Evolutionary conservation across 2,329 filamentous ascomycete species (phyloP).

Genomic region (Coniochaeta ligniaria): DNA sequence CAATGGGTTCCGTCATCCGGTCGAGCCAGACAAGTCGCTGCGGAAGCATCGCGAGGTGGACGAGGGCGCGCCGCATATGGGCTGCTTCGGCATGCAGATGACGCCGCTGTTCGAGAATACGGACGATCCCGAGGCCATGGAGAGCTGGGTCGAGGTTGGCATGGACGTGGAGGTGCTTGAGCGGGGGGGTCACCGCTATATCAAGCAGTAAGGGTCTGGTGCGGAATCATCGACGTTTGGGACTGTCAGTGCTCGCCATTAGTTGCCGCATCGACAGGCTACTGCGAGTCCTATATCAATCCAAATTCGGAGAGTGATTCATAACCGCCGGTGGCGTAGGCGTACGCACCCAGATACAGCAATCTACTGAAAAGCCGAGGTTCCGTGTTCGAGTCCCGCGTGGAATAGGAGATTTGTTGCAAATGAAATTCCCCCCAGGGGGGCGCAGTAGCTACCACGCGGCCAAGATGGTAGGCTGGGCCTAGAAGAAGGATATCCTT

Average conservation of each 20-base stretch:
- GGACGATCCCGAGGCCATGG: conserved; percentile 18
- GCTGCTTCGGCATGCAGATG: conserved; percentile 61
- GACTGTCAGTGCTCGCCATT: too few species aligned
- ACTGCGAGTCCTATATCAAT: background rate
- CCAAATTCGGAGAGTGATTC: background rate
- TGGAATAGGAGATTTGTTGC: background rate
- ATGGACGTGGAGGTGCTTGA: conserved; percentile 46
- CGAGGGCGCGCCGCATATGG: conserved; percentile 44
- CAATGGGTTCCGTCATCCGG: conserved; percentile 46
- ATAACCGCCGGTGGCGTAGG: background rate
- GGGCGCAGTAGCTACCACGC: background rate
- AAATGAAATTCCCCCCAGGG: background rate
- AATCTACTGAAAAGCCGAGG: background rate
- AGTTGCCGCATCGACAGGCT: background rate
- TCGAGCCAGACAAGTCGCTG: conserved; percentile 52
- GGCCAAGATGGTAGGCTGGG: background rate
- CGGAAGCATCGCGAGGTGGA: conserved; percentile 54
- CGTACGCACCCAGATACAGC: background rate
- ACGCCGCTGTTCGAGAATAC: conserved; percentile 43
- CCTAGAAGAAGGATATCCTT: background rate
- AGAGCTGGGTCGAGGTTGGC: conserved; percentile 45
- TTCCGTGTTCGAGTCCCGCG: background rate
- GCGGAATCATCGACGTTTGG: too few species aligned
- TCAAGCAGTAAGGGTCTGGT: conserved; percentile 18
- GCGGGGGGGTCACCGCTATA: conserved; percentile 36